phyloP scores from a whole-genome alignment of 1,284 basidiomycete species.

The Malassezia pachydermatis region DNA sequence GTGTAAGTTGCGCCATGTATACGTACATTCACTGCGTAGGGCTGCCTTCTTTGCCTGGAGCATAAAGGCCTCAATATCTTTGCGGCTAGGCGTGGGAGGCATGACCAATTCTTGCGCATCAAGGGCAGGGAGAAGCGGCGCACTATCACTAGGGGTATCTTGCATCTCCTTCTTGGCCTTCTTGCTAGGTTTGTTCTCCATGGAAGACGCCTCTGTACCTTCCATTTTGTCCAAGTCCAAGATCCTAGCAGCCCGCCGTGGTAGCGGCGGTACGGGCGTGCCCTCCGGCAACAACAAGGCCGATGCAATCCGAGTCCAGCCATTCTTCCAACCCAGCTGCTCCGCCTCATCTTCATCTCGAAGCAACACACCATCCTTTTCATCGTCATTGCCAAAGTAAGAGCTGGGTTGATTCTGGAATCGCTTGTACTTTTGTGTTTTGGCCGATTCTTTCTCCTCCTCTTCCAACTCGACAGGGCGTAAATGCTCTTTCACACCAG shows the following conservation, averaged over 20 bases:
- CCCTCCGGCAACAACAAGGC: constrained; percentile 6
- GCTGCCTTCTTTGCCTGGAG: constrained; percentile 20
- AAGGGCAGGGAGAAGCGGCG: constrained; percentile 7
- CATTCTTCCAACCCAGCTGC: constrained; percentile 57
- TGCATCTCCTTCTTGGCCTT: not conserved
- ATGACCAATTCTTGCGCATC: constrained; percentile 13
- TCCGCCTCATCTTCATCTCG: constrained; percentile 31
- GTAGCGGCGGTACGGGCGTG: not conserved
- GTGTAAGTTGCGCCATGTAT: not conserved
- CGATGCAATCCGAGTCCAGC: constrained; percentile 57
- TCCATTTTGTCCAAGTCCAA: constrained; percentile 52
- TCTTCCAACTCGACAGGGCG: constrained; percentile 61
- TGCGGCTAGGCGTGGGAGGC: constrained; percentile 9
- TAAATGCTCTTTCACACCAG: constrained; percentile 89
- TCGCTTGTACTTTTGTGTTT: constrained; percentile 67
- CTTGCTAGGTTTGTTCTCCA: not conserved
- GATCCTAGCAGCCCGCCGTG: not conserved
- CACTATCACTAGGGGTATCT: constrained; percentile 6
- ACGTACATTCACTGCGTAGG: constrained; percentile 16
- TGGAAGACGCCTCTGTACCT: constrained; percentile 27
- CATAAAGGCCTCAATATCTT: constrained; percentile 16
- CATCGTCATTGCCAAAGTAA: constrained; percentile 87
- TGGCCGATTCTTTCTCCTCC: constrained; percentile 67
- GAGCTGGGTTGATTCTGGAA: constrained; percentile 75
- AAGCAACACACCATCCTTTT: constrained; percentile 62